Conservation (phyloP, 192 early-diverging fungal genomes). For the Gryganskiella cystojenkinii region DNA sequence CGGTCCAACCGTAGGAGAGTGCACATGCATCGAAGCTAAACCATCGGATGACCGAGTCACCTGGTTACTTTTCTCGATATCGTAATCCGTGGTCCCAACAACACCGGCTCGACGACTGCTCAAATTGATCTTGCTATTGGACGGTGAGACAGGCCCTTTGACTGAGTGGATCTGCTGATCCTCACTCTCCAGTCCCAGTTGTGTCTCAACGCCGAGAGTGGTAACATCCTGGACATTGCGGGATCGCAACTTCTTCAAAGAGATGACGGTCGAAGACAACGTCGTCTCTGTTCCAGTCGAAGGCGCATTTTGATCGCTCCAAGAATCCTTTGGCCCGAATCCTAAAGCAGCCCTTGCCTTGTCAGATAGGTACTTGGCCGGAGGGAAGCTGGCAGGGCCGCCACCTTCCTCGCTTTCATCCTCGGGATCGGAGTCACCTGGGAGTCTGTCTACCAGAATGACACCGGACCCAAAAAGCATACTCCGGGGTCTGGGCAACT, state of each 20-base stretch:
- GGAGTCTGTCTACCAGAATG: slow-evolving; percentile 33
- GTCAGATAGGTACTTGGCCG: background rate
- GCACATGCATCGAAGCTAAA: slow-evolving; percentile 30
- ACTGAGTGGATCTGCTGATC: too few relatives aligned
- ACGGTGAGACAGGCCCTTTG: background rate
- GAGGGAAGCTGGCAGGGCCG: slow-evolving; percentile 16
- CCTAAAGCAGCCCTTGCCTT: too few relatives aligned
- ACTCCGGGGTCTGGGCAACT: slow-evolving; percentile 4
- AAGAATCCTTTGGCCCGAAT: too few relatives aligned
- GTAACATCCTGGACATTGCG: too few relatives aligned
- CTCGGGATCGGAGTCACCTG: slow-evolving; percentile 5
- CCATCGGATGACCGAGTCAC: slow-evolving; percentile 14
- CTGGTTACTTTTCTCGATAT: slow-evolving; percentile 38
- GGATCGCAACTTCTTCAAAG: too few relatives aligned
- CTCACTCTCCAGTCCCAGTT: too few relatives aligned
- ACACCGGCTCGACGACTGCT: slow-evolving; percentile 9
- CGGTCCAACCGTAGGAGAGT: background rate
- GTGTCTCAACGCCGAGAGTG: too few relatives aligned
- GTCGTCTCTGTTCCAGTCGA: too few relatives aligned
- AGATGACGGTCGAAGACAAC: too few relatives aligned
- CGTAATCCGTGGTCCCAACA: slow-evolving; percentile 9
- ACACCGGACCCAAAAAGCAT: slow-evolving; percentile 41
- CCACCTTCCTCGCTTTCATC: background rate
- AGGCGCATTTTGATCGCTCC: too few relatives aligned
- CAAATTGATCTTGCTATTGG: slow-evolving; percentile 6